Base-by-base conservation (phyloP, 495 filamentous ascomycete genomes). In the Amphirosellinia nigrospora region DNA sequence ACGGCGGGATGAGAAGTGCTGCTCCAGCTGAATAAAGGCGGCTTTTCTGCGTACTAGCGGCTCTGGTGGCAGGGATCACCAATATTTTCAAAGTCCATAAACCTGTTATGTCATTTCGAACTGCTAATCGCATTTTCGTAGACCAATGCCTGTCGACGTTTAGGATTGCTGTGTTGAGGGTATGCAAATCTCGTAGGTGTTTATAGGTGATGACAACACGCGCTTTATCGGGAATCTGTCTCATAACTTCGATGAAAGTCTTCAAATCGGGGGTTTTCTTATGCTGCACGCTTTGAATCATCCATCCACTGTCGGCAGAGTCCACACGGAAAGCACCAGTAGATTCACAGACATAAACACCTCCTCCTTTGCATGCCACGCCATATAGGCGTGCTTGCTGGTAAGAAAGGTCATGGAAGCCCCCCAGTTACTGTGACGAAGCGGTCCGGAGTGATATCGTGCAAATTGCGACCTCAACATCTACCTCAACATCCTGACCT, bases 121-220 rank as follows among this genome's bases (percentile, higher is more conserved):
- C 89, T 6, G 95, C 95, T 77, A 98, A 81, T 72, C 93, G 89
- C 94, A 99, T 98, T 82, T 95, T 95, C 34, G 89, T 88, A 61
- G 91, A 87, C 96, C 96, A 99, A 81, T 99, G 96, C 23, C 96
- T 89, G 77, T 99, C 96, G 70, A 99, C 89, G 66, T 94, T 90
- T 66, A 97, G 85, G 78, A 99, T 96, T 66, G 90, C 93, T 0
- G 96, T 98, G 74, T 95, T 93, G 59, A 94, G 89, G 0, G 95
- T 97, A 79, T 99, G 96, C 32, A 99, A 84, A 79, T 99, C 96
- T 15, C 94, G 86, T 36, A 99, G 89, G 75, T 99, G 96, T 73
- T 96, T 94, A 81, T 98, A 98, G 3, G 93, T 94, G 46, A 98
- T 90, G 4, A 97, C 94, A 52, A 99, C 91, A 23, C 96, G 88